Percentiles rank a stretch among this genome's conserved stretches.
These are phyloP conservation scores for Orbilia oligospora DNA, from an alignment of 2,329 filamentous ascomycete species.

Conservation along the genomic window DNA sequence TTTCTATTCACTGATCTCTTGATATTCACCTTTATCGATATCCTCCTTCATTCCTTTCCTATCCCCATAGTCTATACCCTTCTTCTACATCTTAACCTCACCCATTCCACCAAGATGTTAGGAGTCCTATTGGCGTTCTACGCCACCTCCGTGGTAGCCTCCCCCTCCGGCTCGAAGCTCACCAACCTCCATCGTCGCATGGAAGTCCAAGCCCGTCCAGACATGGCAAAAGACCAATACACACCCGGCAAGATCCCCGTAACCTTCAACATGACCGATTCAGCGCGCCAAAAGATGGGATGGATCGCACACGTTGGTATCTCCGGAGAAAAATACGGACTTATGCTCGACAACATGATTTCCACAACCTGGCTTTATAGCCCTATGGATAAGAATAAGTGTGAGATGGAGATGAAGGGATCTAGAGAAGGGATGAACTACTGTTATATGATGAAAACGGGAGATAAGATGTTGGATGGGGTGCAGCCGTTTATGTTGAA, in stretches of 20 bases:
- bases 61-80: neutral
- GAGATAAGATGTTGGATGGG: neutral
- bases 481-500: slow-evolving; percentile 38
- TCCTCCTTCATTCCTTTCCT: too few relatives aligned
- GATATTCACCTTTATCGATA: too few relatives aligned
- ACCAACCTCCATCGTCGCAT: slow-evolving; percentile 5
- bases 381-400: slow-evolving; percentile 41
- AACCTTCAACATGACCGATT: neutral
- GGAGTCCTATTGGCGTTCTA: neutral
- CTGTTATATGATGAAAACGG: slow-evolving; percentile 7
- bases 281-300: neutral
- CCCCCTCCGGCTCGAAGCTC: slow-evolving; percentile 1
- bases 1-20: neutral
- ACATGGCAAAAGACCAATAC: slow-evolving; percentile 5
- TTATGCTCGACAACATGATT: slow-evolving; percentile 47
- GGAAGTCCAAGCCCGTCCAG: neutral
- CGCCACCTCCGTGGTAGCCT: slow-evolving; percentile 2
- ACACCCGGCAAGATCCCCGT: slow-evolving; percentile 42
- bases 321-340: slow-evolving; percentile 20
- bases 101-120: neutral
- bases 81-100: neutral
- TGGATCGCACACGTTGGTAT: slow-evolving; percentile 49
- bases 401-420: slow-evolving; percentile 5
- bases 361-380: slow-evolving; percentile 53
- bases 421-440: neutral